A percentile compares a stretch with the other conserved stretches of the same genome.
Evolutionary conservation across 345 rosid species (phyloP).

Genomic region (Hirschfeldia incana): DNA sequence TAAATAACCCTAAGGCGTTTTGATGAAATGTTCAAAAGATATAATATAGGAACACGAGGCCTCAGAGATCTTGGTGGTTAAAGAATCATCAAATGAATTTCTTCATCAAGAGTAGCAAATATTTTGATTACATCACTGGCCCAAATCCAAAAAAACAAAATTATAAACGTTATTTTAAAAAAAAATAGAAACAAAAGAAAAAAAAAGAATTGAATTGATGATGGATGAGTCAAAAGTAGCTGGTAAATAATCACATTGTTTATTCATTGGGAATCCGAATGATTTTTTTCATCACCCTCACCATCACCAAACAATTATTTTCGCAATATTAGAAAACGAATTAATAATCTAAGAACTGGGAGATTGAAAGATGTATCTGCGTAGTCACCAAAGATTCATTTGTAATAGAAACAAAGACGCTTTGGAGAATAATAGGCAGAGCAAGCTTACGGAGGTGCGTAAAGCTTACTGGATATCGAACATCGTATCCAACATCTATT

Average conservation of each 20-base stretch:
- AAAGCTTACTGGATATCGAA: not conserved
- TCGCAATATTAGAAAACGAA: not conserved
- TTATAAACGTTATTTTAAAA: not conserved
- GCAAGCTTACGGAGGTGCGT: not conserved
- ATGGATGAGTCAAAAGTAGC: constrained; percentile 41
- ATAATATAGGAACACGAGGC: constrained; percentile 1
- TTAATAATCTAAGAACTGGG: not conserved
- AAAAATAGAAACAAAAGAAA: not conserved
- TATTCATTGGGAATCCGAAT: constrained; percentile 41
- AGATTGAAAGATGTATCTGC: constrained; percentile 30
- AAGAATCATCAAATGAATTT: constrained; percentile 28
- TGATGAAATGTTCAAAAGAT: too few species aligned
- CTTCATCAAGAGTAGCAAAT: constrained; percentile 46
- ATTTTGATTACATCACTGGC: constrained; percentile 38
- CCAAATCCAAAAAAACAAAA: not conserved
- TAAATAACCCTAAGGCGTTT: too few species aligned
- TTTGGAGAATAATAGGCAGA: not conserved
- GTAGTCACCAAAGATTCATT: not conserved
- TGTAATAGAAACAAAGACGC: not conserved
- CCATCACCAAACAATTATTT: not conserved
- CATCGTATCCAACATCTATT: not conserved
- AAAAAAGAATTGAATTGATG: not conserved
- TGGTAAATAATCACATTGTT: constrained; percentile 36
- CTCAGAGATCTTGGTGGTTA: constrained; percentile 48
- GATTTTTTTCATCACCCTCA: constrained; percentile 43